phyloP scores from a whole-genome alignment of 1,284 basidiomycete genomes.

The Sporisorium graminicola region DNA sequence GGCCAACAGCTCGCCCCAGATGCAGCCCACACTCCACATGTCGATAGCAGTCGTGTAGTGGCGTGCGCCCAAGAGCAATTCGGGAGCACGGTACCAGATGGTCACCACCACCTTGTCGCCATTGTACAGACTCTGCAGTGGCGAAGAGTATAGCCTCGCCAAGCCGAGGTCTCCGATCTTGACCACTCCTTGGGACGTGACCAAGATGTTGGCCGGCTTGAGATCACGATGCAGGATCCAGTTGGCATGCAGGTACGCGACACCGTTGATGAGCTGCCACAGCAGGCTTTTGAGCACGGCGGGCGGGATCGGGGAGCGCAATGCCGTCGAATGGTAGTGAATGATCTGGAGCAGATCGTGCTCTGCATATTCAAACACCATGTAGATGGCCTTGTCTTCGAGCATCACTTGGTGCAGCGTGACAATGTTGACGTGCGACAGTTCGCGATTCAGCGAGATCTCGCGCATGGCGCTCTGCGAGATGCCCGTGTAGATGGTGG shows the following conservation, averaged over 20 bases:
- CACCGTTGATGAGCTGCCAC: constrained; percentile 94
- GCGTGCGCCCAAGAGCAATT: constrained; percentile 91
- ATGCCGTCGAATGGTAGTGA: constrained; percentile 91
- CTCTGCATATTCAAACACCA: constrained; percentile 99
- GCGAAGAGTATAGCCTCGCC: constrained; percentile 86
- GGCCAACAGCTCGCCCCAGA: constrained; percentile 93
- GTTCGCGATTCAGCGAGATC: constrained; percentile 96
- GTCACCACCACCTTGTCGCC: constrained; percentile 98
- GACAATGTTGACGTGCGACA: constrained; percentile 91
- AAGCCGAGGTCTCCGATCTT: constrained; percentile 98
- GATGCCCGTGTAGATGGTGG: constrained; percentile 88
- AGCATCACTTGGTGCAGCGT: constrained; percentile 92
- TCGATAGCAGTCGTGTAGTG: constrained; percentile 98
- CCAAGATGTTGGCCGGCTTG: constrained; percentile 98
- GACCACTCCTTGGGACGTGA: constrained; percentile 87
- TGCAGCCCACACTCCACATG: constrained; percentile 98
- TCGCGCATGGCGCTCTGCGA: constrained; percentile 96
- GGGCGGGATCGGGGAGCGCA: constrained; percentile 80
- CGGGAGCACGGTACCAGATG: constrained; percentile 98
- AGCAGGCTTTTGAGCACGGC: constrained; percentile 90
- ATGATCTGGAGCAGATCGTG: constrained; percentile 93
- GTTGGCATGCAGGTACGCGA: constrained; percentile 92
- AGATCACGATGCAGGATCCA: constrained; percentile 97
- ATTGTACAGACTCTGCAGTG: constrained; percentile 81
- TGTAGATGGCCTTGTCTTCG: constrained; percentile 87